Conservation (phyloP, 177 flowering plant genomes). For the Vitis hybrid region DNA sequence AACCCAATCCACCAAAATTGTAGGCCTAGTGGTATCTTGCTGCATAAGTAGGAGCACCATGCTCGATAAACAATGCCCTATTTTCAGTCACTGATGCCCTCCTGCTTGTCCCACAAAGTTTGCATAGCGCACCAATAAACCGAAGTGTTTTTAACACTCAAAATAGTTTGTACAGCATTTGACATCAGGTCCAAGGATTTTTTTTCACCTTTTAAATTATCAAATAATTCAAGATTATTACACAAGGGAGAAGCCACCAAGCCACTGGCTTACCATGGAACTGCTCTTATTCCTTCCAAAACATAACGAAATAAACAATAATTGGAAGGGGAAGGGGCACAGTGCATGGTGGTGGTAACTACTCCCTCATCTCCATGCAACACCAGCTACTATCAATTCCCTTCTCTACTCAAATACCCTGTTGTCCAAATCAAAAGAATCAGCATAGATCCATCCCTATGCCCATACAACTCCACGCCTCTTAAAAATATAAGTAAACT, state of each 20-base stretch:
- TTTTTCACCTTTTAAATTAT: background rate
- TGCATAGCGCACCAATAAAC: too few relatives aligned
- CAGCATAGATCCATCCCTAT: slow-evolving; percentile 13
- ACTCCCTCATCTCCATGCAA: background rate
- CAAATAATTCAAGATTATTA: slow-evolving; percentile 13
- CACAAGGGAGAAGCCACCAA: background rate
- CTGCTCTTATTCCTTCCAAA: slow-evolving; percentile 15
- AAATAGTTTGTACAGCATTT: too few relatives aligned
- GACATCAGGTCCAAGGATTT: too few relatives aligned
- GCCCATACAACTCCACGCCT: slow-evolving; percentile 5
- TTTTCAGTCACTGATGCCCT: too few relatives aligned
- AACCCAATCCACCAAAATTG: too few relatives aligned
- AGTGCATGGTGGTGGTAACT: background rate
- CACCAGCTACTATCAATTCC: background rate
- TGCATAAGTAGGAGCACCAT: too few relatives aligned
- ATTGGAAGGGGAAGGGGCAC: slow-evolving; percentile 11
- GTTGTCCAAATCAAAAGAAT: slow-evolving; percentile 27
- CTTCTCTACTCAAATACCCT: background rate
- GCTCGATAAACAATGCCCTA: too few relatives aligned
- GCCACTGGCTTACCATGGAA: background rate
- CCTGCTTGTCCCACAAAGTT: too few relatives aligned
- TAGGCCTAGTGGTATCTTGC: too few relatives aligned
- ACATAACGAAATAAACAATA: slow-evolving; percentile 9
- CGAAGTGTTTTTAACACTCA: too few relatives aligned
- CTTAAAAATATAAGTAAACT: slow-evolving; percentile 3